Evolutionary conservation across 2,329 filamentous ascomycete genomes (phyloP), one percentile per base, ranked within the genome.

Genomic region (Arthrobotrys entomopaga): DNA sequence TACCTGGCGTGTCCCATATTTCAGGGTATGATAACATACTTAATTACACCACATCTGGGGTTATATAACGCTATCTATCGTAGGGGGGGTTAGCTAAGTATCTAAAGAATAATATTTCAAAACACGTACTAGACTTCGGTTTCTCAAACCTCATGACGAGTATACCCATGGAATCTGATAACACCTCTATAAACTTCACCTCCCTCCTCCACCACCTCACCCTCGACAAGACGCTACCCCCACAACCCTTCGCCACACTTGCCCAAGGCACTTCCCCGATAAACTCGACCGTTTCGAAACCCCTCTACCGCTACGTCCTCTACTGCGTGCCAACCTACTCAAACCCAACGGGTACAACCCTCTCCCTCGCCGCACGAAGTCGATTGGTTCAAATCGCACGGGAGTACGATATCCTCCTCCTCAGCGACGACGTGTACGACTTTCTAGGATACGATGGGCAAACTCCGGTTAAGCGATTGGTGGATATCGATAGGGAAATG

Each of bases 151-250:
- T 70, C 22, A 52, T 75, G 49, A 75, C 71, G n/a, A 59, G 52
- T 19, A 65, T 75, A 42, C 48, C 65, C 2, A 58, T 65, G 19
- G 46, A 29, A 26, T 15, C 86, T 82, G 97, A 97, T 84, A 98
- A 98, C 82, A 98, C 98, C 93, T 98, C 93, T 78, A 87, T 97
- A 79, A 98, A 98, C 81, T 99, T 98, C 81, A 93, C 94, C 64
- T 93, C 98, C 78, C 86, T 99, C 4, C 93, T 95, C 10, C 91
- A 94, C 46, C 97, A 96, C 78, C 97, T 97, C 80, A 98, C 98
- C 81, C 93, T 97, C 4, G 65, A 70, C 50, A 61, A 56, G 49
- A 6, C n/a, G 69, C 89, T 89, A 7, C 38, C 43, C 19, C 59
- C 53, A n/a, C 64, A 67, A 48, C 58, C 71, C 13, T 64, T 65